Base-by-base conservation (phyloP, 2,329 filamentous ascomycete species). In the Teratosphaeria zuluensis region DNA sequence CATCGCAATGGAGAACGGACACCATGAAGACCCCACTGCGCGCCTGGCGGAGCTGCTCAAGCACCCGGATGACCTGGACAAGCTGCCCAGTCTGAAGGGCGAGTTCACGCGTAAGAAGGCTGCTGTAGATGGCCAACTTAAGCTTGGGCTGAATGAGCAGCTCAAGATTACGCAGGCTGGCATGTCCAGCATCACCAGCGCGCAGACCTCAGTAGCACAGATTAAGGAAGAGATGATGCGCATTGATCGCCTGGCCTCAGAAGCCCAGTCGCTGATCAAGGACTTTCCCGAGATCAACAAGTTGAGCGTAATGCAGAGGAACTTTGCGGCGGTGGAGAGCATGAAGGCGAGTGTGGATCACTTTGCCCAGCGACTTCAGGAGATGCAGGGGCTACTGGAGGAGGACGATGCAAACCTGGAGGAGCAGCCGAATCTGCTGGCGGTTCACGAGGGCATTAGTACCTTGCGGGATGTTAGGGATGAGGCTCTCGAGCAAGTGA, bases 201-300 rank as follows among this genome's bases (percentile, higher is more conserved):
- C 92, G 58, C 92, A 97, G 75, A 89, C 92, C 73, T 90, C 90
- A 61, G 89, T 99, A 38, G 88, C 90, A 71, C 84, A 88, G 68
- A 96, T 96, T 76, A 96, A 95, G 75, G 92, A 97, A 65, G 94
- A 99, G 78, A 94, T 99, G 84, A 91, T 95, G 80, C 95, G 92
- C 76, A 97, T 99, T 69, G 94, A 99, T 78, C 91, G 90, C 76
- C 84, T 99, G 64, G 99, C 94, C 77, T 91, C 92, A 63, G 95
- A 99, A 76, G 92, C 92, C 57, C 92, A 97, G 78, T 90, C 90
- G 72, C 96, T 96, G 85, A 96, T 99, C 69, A 86, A 89, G 70
- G 94, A 99, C 78, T 97, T 99, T 75, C 87, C 88, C 38, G 90
- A 90, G 70, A 94, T 95, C 79, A 94, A 95, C 73, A 78, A 90